Conservation (phyloP, 192 early-diverging fungal genomes). For the Backusella circina region DNA sequence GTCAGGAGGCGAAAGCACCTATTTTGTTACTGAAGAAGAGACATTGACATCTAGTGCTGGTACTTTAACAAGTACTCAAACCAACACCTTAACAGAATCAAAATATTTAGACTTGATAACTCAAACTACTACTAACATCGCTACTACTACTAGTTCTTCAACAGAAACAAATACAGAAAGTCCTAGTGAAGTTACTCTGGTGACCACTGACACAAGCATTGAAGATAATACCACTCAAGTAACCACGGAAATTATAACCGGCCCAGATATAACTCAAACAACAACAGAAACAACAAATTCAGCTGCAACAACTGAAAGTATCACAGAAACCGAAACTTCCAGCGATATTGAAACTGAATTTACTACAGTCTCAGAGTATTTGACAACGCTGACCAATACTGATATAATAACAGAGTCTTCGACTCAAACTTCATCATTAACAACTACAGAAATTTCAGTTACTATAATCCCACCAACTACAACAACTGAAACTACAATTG, state of each 20-base stretch:
- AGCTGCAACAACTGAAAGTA: background rate
- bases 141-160: background rate
- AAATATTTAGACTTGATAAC: background rate
- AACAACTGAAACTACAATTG: background rate
- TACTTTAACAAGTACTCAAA: background rate
- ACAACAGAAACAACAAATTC: background rate
- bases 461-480: background rate
- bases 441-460: background rate
- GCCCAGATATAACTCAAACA: background rate
- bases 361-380: background rate
- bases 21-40: background rate
- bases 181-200: background rate
- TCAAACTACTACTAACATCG: background rate
- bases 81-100: background rate
- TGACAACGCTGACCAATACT: background rate
- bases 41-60: background rate
- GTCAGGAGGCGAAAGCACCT: background rate
- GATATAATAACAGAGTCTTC: background rate
- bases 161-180: background rate
- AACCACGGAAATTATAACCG: background rate
- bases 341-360: background rate
- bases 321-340: background rate
- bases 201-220: background rate
- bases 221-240: background rate
- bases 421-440: background rate